phyloP scores from a whole-genome alignment of 805 yeast species.

The Barnettozyma pratensis region DNA sequence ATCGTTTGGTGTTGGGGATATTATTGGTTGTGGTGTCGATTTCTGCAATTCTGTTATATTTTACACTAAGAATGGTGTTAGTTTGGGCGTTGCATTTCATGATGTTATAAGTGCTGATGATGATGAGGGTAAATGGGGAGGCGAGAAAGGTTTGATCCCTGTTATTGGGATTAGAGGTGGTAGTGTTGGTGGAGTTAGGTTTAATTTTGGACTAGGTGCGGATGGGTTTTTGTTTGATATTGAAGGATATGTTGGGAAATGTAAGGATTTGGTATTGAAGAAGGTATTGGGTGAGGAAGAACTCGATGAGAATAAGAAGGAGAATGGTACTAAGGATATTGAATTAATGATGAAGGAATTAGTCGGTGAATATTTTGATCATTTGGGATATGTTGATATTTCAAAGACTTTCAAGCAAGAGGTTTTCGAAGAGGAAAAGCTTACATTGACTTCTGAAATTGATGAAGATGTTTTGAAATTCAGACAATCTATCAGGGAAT shows the following conservation, averaged over 20 bases:
- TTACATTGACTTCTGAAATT: constrained; percentile 12
- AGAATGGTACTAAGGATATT: constrained; percentile 12
- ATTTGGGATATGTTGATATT: constrained; percentile 52
- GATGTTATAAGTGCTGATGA: constrained; percentile 25
- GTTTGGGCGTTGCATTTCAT: constrained; percentile 48
- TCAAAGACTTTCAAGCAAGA: constrained; percentile 49
- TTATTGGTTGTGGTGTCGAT: constrained; percentile 82
- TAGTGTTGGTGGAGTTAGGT: constrained; percentile 21
- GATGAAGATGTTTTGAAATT: constrained; percentile 32
- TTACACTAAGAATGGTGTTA: constrained; percentile 77
- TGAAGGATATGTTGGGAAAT: constrained; percentile 41
- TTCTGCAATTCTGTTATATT: constrained; percentile 59
- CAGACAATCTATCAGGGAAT: constrained; percentile 41
- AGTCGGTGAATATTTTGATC: constrained; percentile 46
- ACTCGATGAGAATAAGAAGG: not conserved
- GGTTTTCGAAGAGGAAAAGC: constrained; percentile 18
- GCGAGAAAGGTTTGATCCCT: constrained; percentile 37
- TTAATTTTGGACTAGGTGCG: constrained; percentile 43
- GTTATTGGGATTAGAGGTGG: constrained; percentile 35
- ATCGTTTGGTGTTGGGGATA: constrained; percentile 51
- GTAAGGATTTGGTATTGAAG: constrained; percentile 34
- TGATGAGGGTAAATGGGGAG: not conserved
- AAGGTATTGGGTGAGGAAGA: constrained; percentile 20
- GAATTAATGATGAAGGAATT: constrained; percentile 29
- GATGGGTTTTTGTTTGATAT: constrained; percentile 57